phyloP scores from a whole-genome alignment of 2,329 filamentous ascomycete species.

The Neobulgaria alba region DNA sequence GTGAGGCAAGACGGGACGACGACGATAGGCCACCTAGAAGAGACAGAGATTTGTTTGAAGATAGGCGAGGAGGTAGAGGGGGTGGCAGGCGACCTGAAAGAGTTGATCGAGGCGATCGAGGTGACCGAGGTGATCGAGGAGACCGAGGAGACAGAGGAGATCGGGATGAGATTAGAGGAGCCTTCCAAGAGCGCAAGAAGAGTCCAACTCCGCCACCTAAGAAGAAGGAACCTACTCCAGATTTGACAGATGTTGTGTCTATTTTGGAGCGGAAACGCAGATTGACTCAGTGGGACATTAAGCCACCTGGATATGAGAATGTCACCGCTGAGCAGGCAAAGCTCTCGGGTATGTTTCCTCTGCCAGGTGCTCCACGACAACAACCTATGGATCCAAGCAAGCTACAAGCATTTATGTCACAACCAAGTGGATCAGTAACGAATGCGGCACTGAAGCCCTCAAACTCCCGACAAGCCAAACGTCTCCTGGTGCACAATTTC shows the following conservation, averaged over 20 bases:
- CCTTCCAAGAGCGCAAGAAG: conserved; percentile 41
- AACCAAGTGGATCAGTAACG: conserved; percentile 58
- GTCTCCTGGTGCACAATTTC: conserved; percentile 80
- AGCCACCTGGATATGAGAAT: conserved; percentile 94
- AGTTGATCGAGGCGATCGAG: conserved; percentile 41
- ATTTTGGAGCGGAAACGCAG: conserved; percentile 82
- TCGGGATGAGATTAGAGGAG: conserved; percentile 38
- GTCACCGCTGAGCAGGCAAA: conserved; percentile 98
- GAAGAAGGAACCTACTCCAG: conserved; percentile 91
- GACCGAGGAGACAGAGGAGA: conserved; percentile 33
- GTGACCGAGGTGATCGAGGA: conserved; percentile 33
- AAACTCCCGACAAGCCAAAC: conserved; percentile 89
- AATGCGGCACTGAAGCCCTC: conserved; percentile 81
- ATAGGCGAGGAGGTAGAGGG: conserved; percentile 43
- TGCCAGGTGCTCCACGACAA: conserved; percentile 89
- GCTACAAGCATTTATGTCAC: conserved; percentile 91
- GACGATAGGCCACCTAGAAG: conserved; percentile 48
- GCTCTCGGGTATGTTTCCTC: conserved; percentile 96
- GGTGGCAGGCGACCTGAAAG: conserved; percentile 40
- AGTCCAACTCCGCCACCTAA: conserved; percentile 76
- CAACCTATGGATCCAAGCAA: conserved; percentile 92
- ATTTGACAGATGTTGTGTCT: conserved; percentile 72
- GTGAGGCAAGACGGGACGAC: conserved; percentile 57
- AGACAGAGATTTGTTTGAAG: conserved; percentile 55
- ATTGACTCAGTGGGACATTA: conserved; percentile 98